These are phyloP conservation scores for Paspalum vaginatum DNA, from an alignment of 176 grass and related monocot species.

Conservation along the genomic window DNA sequence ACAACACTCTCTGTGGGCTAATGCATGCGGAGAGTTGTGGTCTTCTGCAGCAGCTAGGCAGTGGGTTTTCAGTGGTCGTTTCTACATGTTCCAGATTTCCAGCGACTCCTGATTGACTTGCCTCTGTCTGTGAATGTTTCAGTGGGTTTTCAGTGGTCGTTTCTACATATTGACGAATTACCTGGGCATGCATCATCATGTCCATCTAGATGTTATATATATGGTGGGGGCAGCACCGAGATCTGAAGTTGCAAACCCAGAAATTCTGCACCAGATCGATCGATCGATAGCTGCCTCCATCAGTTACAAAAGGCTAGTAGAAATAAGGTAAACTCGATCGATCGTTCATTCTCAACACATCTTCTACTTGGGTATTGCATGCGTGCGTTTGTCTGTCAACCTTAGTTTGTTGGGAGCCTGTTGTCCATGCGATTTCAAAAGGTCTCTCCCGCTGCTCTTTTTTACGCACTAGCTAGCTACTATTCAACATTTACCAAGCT, in stretches of 20 bases:
- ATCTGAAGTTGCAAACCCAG: not conserved
- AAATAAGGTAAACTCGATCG: too few relatives aligned
- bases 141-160: too few relatives aligned
- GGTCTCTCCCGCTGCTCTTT: not conserved
- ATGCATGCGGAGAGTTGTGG: too few relatives aligned
- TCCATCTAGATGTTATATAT: not conserved
- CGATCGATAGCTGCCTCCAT: not conserved
- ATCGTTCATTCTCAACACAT: too few relatives aligned
- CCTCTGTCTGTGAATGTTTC: too few relatives aligned
- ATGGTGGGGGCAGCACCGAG: not conserved
- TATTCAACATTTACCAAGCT: too few relatives aligned
- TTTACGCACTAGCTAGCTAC: too few relatives aligned
- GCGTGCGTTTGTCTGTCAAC: not conserved
- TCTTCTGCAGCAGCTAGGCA: not conserved
- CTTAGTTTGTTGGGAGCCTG: not conserved
- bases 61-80: not conserved
- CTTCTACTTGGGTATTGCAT: too few relatives aligned
- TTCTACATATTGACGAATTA: not conserved
- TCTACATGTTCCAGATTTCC: not conserved
- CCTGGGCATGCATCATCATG: not conserved
- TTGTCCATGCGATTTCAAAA: constrained; percentile 2
- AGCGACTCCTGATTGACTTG: not conserved
- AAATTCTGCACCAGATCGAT: not conserved
- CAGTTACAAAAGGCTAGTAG: not conserved
- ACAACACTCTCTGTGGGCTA: too few relatives aligned